Evolutionary conservation across 345 rosid species (phyloP).

Genomic region (Anacardium occidentale): DNA sequence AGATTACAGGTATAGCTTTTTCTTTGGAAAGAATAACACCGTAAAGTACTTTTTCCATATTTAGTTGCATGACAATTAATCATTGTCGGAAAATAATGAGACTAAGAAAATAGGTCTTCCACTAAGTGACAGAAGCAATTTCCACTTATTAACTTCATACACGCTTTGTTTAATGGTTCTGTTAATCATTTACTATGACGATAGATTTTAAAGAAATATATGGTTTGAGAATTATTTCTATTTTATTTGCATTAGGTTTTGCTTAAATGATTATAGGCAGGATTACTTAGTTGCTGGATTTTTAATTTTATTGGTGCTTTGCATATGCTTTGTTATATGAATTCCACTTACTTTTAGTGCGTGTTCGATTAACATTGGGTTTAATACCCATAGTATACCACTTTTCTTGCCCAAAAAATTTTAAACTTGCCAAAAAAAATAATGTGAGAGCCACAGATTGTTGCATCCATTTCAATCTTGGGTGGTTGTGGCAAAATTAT

Average conservation of each 20-base stretch:
- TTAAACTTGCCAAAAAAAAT: too few species aligned
- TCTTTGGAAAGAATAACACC: neutral
- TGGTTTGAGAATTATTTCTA: neutral
- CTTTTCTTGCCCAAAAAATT: too few species aligned
- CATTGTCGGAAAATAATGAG: neutral
- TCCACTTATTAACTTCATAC: neutral
- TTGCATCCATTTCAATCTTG: slow-evolving; percentile 18
- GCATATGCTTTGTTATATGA: slow-evolving; percentile 5
- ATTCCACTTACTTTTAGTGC: slow-evolving; percentile 1
- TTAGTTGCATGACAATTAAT: slow-evolving; percentile 3
- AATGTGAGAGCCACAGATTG: neutral
- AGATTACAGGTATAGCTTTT: slow-evolving; percentile 47
- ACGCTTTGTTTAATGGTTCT: neutral
- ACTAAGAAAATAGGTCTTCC: too few species aligned
- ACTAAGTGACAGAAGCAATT: neutral
- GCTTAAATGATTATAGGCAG: neutral
- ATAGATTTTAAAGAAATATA: neutral
- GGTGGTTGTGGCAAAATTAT: slow-evolving; percentile 18
- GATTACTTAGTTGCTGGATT: neutral
- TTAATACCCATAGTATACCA: too few species aligned
- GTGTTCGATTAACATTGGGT: too few species aligned
- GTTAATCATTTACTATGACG: neutral
- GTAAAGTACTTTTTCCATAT: neutral
- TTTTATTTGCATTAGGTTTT: neutral
- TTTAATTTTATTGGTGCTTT: slow-evolving; percentile 14